Base-by-base conservation (phyloP, 83 land plant genomes). In the Thuja plicata region DNA sequence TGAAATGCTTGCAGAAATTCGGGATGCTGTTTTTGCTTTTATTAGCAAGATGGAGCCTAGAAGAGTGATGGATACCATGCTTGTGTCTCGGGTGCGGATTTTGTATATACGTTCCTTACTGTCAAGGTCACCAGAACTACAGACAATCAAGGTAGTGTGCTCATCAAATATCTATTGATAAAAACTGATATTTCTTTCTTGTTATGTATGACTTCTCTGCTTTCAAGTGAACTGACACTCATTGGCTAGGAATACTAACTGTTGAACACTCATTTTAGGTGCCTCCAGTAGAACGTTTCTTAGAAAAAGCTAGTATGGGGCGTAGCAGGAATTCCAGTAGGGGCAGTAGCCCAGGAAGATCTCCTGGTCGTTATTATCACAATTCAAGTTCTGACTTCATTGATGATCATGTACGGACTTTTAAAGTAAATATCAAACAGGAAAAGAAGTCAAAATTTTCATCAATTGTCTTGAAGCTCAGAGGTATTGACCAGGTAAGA, bases 1-100 rank as follows among this genome's bases (percentile, higher is more conserved):
- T 94, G 99, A 98, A 85, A 98, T 98, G 94, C 94, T 98, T 77
- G 99, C 98, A 71, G 99, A 98, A 94, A 98, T 98, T 87, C 94
- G 99, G 86, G 97, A 95, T 89, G 94, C 99, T 88, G 99, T 98
- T 88, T 98, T 97, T 62, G 48, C 96, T 45, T 98, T 98, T 89
- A 96, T 97, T 30, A 96, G 97, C 52, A 96, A 91, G 85, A 93
- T 97, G 94, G 99, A 98, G 89, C 96, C 97, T 1, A 90, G 89
- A 85, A 91, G 94, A 81, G 99, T 97, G 4, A 97, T 98, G 99
- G 99, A 98, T 86, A 97, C 98, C 30, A 98, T 98, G 99, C 98
- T 98, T 81, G 98, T 98, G 21, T 96, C 99, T 4, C 95, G 99
- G 50, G 99, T 98, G 78, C 93, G 98, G 85, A 98, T 98, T 80